Base-by-base conservation (phyloP, 1,284 basidiomycete genomes). In the Psilocybe mexicana region DNA sequence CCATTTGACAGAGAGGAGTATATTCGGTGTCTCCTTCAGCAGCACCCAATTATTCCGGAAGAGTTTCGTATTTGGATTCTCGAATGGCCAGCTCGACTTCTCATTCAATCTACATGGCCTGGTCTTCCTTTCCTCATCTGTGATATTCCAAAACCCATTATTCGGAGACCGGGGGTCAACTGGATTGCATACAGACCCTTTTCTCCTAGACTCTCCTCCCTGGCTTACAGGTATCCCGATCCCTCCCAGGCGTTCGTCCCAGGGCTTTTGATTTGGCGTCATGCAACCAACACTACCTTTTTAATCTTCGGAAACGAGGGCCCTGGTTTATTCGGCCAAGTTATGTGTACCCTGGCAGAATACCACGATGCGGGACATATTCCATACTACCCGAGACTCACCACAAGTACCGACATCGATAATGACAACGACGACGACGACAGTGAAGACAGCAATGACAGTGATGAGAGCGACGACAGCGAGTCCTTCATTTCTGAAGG, bases 41-140 rank as follows among this genome's bases (percentile, higher is more conserved):
- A 54, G 18, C 36, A 54, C 14, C 28, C 52, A 0, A 24, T 14
- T 1, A 36, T 54, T 28, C 44, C 52, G 0, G 52, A 54, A 14
- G 52, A 54, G 3, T 54, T 54, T 25, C 30, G 52, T 10, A 28
- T 54, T 18, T 18, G 18, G 18, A 18, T 18, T 18, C 18, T 18
- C 18, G 18, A 18, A 18, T 18, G 18, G 18, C 12, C 52, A 8
- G 52, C 6, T 7, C 14, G 44, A 3, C 14, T 38, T 25, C 18
- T 25, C 5, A 47, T 54, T 11, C n/a, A 26, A 10, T 54, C 43
- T 36, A 54, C 12, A 4, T 54, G 52, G 43, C 52, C 52, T 23
- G 52, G 43, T 2, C 28, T 54, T 12, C 52, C 43, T 6, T 47
- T 45, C 18, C 14, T 12, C 8, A n/a, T n/a, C n/a, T n/a, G n/a